phyloP scores from a whole-genome alignment of 1,284 basidiomycete genomes.

The Microbotryum silenes-acaulis region DNA sequence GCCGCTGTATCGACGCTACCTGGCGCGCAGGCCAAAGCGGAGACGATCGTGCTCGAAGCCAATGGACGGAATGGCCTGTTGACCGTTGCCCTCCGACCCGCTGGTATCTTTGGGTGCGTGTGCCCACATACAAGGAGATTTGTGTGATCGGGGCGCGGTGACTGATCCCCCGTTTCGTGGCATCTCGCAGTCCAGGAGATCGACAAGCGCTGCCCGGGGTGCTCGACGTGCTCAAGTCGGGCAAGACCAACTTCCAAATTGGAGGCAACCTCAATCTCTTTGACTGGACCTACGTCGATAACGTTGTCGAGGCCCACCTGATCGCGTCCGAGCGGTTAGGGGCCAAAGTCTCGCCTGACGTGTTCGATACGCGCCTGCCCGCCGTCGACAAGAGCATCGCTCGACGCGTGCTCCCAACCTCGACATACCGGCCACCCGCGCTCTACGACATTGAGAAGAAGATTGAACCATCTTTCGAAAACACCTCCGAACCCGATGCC shows the following conservation, averaged over 20 bases:
- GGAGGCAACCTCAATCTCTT: conserved; percentile 90
- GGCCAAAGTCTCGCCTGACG: conserved; percentile 41
- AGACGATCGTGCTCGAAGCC: conserved; percentile 71
- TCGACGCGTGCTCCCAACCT: conserved; percentile 32
- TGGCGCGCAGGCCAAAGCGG: conserved; percentile 59
- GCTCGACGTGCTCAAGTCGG: conserved; percentile 68
- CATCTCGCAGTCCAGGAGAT: conserved; percentile 66
- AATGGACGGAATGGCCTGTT: conserved; percentile 74
- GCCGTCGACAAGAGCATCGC: conserved; percentile 44
- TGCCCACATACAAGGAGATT: not conserved
- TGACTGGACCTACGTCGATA: conserved; percentile 97
- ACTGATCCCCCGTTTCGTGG: too few species aligned
- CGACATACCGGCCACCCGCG: conserved; percentile 17
- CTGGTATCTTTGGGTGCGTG: conserved; percentile 87
- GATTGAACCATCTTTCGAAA: conserved; percentile 49
- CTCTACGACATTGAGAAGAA: conserved; percentile 17
- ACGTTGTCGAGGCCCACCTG: conserved; percentile 89
- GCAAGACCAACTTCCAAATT: conserved; percentile 86
- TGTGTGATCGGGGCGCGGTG: not conserved
- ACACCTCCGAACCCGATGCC: conserved; percentile 50
- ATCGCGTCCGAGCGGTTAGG: conserved; percentile 81
- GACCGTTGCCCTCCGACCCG: conserved; percentile 84
- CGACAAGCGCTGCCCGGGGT: conserved; percentile 77
- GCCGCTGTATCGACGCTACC: too few species aligned
- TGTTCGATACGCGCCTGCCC: conserved; percentile 55